Evolutionary conservation across 169 alveolate genomes (phyloP), one percentile per base, ranked within the genome.

Genomic region (Cardiosporidium cionae): DNA sequence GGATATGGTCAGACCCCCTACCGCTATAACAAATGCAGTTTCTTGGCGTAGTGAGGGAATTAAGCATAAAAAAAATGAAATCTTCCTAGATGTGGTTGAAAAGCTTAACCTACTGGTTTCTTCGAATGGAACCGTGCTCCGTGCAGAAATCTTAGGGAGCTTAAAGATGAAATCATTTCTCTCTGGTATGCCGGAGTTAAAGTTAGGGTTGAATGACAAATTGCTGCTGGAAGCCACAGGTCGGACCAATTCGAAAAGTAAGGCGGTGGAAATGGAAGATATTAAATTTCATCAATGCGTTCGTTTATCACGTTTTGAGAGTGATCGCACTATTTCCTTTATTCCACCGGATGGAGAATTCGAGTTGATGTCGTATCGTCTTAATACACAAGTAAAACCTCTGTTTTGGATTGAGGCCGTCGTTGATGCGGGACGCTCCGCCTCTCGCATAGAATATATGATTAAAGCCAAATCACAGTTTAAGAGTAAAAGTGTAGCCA

Each of bases 281-380:
- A 94, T 98, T 54, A 96, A 96, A 82, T 98, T 98, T 89, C 99
- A 98, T 78, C 97, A 97, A 74, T 96, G 87, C 71, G 90, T 88
- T 44, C 87, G 87, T 35, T 84, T 88, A 23, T 90, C 96, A 5
- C 87, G 95, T 68, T 95, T 95, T 78, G 98, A 95, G 83, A 87
- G 89, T 70, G 99, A 98, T 75, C 88, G 99, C 74, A 93, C 98
- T 25, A 97, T 97, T 35, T 90, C 96, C 65, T 97, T 97, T 86
- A 94, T 95, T 32, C 99, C 99, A 4, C 99, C 99, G 16, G 99
- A 98, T 84, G 99, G 99, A 7, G 98, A 94, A 80, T 98, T 96
- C 84, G 98, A 96, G 83, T 90, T 98, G 32, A 96, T 97, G 98
- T 91, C 97, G 22, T 98, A 98, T 82, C 91, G 99, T 67, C 90